phyloP scores from a whole-genome alignment of 1,284 basidiomycete species.

The Rhodotorula sp. region DNA sequence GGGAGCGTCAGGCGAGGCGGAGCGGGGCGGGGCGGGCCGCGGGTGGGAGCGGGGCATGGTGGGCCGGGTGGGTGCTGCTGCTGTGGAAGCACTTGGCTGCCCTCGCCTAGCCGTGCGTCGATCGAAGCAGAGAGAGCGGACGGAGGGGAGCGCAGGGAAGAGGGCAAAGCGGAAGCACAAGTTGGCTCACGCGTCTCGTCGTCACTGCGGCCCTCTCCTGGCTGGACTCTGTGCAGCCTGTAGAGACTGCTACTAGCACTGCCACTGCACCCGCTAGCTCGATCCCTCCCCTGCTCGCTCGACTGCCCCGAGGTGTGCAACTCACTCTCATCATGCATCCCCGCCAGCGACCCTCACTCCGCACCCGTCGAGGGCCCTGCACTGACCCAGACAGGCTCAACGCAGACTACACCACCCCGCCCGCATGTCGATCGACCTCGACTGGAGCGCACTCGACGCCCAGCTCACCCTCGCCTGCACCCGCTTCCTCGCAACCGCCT shows the following conservation, averaged over 20 bases:
- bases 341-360: background rate
- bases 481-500: conserved; percentile 74
- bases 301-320: background rate
- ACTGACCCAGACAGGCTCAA: no score
- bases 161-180: background rate
- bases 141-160: background rate
- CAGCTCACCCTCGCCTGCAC: conserved; percentile 72
- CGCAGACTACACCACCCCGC: background rate
- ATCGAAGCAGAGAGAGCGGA: background rate
- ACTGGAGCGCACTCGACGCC: conserved; percentile 62
- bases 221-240: no score
- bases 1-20: no score
- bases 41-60: no score
- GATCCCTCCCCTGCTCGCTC: background rate
- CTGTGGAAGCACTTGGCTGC: background rate
- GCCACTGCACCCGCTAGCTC: no score
- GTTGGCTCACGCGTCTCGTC: no score
- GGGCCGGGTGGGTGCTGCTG: no score
- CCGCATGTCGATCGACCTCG: conserved; percentile 58
- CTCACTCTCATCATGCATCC: background rate
- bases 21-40: no score
- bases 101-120: background rate
- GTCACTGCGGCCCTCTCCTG: no score
- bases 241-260: no score
- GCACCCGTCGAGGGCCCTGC: no score